Conservation (phyloP, 2,329 filamentous ascomycete species). For the Cyphellophora attinorum region DNA sequence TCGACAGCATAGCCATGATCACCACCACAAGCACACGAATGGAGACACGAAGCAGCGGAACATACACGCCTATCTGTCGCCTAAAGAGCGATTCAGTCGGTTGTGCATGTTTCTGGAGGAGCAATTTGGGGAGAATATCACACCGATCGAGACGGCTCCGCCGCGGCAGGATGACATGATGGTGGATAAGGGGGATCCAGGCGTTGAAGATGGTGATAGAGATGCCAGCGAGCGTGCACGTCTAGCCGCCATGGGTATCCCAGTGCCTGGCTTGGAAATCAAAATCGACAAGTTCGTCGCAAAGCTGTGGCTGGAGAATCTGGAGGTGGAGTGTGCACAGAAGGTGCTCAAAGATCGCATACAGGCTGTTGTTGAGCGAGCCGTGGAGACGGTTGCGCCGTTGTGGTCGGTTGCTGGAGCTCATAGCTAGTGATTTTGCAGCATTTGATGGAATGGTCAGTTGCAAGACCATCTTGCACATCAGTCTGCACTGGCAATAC, state of each 20-base stretch:
- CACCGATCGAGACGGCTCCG: constrained; percentile 53
- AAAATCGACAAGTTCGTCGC: constrained; percentile 80
- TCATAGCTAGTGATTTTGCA: no score
- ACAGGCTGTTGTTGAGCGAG: constrained; percentile 78
- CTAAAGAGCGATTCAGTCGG: constrained; percentile 70
- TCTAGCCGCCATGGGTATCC: constrained; percentile 74
- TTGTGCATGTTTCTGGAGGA: constrained; percentile 95
- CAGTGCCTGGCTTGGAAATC: constrained; percentile 80
- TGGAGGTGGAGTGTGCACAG: constrained; percentile 80
- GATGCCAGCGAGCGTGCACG: constrained; percentile 60
- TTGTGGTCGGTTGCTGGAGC: constrained; percentile 35
- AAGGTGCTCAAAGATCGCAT: constrained; percentile 74
- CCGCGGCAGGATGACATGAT: constrained; percentile 19
- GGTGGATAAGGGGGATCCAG: constrained; percentile 23
- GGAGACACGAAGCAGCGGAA: constrained; percentile 38
- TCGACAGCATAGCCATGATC: constrained; percentile 51
- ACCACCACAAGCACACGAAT: constrained; percentile 24
- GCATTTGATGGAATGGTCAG: not conserved
- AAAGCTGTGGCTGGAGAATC: constrained; percentile 80
- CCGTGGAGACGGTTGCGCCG: constrained; percentile 75
- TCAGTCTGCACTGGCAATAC: no score
- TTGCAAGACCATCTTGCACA: no score
- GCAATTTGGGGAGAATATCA: constrained; percentile 83
- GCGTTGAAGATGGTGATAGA: constrained; percentile 26
- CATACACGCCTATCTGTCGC: constrained; percentile 61